phyloP scores from a whole-genome alignment of 306 rosid species.

The Abrus precatorius region DNA sequence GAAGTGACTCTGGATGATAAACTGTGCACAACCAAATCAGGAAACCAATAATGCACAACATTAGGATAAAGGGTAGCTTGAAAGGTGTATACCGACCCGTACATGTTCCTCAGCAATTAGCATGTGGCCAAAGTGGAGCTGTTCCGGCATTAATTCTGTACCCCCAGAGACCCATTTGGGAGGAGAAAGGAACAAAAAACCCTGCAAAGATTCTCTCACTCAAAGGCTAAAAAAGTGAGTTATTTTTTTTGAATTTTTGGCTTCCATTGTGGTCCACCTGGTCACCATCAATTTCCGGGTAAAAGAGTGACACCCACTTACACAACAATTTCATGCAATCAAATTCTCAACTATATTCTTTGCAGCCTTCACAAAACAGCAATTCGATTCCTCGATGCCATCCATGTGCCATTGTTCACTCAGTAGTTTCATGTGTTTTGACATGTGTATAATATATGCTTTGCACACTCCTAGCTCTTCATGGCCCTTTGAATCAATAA shows the following conservation, averaged over 20 bases:
- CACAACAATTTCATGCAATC: slow-evolving; percentile 34
- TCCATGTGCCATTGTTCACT: slow-evolving; percentile 46
- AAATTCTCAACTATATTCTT: slow-evolving; percentile 42
- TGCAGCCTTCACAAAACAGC: slow-evolving; percentile 53
- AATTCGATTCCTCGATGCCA: slow-evolving; percentile 24
- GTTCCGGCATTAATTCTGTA: slow-evolving; percentile 51
- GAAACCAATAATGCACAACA: slow-evolving; percentile 61
- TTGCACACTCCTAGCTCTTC: neutral
- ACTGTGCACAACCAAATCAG: slow-evolving; percentile 59
- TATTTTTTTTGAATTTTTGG: neutral
- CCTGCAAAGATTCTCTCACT: slow-evolving; percentile 73
- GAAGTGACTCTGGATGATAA: slow-evolving; percentile 50
- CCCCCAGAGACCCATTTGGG: slow-evolving; percentile 39
- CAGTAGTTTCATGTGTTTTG: slow-evolving; percentile 15
- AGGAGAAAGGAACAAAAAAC: slow-evolving; percentile 50
- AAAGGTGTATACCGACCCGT: slow-evolving; percentile 50
- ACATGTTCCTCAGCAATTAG: slow-evolving; percentile 39
- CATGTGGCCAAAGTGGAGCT: slow-evolving; percentile 51
- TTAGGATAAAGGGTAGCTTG: slow-evolving; percentile 50
- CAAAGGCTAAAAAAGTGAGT: slow-evolving; percentile 22
- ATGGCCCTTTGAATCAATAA: neutral
- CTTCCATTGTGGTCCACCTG: slow-evolving; percentile 58
- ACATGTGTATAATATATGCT: neutral
- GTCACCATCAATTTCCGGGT: slow-evolving; percentile 63
- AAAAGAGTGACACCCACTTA: slow-evolving; percentile 54